phyloP scores from a whole-genome alignment of 2,329 filamentous ascomycete species.

The Neoarthrinium moseri region DNA sequence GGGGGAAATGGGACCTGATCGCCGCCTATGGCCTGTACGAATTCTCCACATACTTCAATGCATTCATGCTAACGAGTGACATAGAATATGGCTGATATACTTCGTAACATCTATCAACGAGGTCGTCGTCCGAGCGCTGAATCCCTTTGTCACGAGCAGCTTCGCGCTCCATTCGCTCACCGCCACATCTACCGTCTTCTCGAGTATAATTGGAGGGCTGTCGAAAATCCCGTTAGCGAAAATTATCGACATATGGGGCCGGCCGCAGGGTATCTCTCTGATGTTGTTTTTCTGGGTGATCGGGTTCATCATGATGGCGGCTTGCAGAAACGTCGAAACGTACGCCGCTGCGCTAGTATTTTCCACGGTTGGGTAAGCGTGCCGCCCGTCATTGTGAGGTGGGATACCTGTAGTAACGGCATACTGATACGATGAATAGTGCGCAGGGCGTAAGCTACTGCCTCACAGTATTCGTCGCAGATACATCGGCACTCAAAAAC shows the following conservation, averaged over 20 bases:
- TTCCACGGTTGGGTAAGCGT: conserved; percentile 39
- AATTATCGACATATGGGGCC: conserved; percentile 66
- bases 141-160: conserved; percentile 47
- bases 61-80: no score
- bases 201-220: conserved; percentile 55
- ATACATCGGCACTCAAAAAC: conserved; percentile 65
- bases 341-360: conserved; percentile 67
- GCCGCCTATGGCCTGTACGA: conserved; percentile 10
- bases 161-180: conserved; percentile 55
- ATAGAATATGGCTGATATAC: conserved; percentile 27
- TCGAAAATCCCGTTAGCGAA: conserved; percentile 66
- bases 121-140: conserved; percentile 28
- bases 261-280: conserved; percentile 59
- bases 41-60: no score
- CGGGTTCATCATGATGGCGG: conserved; percentile 66
- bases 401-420: conserved; percentile 38
- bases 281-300: conserved; percentile 40
- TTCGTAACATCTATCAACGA: conserved; percentile 40
- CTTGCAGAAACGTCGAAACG: conserved; percentile 56
- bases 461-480: conserved; percentile 61
- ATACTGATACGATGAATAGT: conserved; percentile 46
- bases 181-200: conserved; percentile 52
- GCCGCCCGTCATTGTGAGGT: not conserved
- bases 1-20: conserved; percentile 9
- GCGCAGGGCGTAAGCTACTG: conserved; percentile 55